phyloP scores from a whole-genome alignment of 768 basidiomycete species.

The Lentinus brumalis region DNA sequence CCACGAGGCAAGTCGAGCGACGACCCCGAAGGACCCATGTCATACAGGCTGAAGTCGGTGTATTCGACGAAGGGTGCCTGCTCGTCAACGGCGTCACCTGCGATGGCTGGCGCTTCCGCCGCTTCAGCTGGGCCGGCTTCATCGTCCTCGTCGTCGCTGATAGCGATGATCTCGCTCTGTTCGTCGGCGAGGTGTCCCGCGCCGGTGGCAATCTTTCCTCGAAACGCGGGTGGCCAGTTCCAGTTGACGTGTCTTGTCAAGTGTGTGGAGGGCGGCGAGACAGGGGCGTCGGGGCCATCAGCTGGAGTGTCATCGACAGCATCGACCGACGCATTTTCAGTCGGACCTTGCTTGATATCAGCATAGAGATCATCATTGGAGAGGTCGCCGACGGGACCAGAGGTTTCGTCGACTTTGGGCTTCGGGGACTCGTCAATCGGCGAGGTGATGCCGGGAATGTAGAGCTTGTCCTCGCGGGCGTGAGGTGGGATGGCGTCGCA shows the following conservation, averaged over 20 bases:
- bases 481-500: constrained; percentile 27
- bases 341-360: background rate
- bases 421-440: background rate
- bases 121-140: background rate
- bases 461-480: constrained; percentile 20
- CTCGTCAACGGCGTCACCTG: background rate
- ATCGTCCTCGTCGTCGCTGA: constrained; percentile 19
- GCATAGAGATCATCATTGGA: constrained; percentile 1
- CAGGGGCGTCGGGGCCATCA: background rate
- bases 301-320: background rate
- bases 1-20: constrained; percentile 5
- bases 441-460: constrained; percentile 20
- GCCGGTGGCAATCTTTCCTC: constrained; percentile 27
- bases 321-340: background rate
- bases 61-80: background rate
- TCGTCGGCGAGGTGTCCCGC: constrained; percentile 25
- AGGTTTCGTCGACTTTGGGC: background rate
- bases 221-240: constrained; percentile 39
- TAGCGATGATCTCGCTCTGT: constrained; percentile 5
- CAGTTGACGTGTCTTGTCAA: constrained; percentile 33
- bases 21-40: background rate
- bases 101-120: too few relatives aligned
- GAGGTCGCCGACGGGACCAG: background rate
- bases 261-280: constrained; percentile 12
- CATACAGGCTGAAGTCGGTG: constrained; percentile 10